Base-by-base conservation (phyloP, 2,329 filamentous ascomycete species). In the Eutypa lata region DNA sequence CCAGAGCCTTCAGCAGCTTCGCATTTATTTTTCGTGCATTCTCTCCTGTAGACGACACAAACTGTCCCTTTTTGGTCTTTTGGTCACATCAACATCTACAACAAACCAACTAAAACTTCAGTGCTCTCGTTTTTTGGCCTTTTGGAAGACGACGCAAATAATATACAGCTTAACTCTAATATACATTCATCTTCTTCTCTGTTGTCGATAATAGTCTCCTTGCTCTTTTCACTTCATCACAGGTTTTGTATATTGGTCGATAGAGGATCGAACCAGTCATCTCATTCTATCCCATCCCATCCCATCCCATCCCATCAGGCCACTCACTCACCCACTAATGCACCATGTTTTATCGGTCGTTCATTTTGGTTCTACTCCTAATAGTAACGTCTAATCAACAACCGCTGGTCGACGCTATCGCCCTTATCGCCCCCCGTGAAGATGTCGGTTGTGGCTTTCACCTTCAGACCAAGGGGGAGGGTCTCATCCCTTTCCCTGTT, bases 371-470 rank as follows among this genome's bases (percentile, higher is more conserved):
- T 31, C 26, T 31, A 10, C 26, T 31, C 26, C 26, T 31, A 31
- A 31, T 31, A 31, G 26, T 31, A 31, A 31, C 26, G 26, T 6
- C 26, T 31, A 10, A 31, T 5, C 26, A 31, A 31, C 26, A 31
- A 31, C 26, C 10, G 10, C 26, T 31, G 37, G 43, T 54, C 37
- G 57, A 61, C 45, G 44, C 65, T 31, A 51, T 57, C 50, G 51
- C 57, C 52, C 49, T 56, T 49, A 67, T 76, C 22, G 64, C 70
- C 56, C 65, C 67, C 40, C 69, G 71, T 43, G 69, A 72, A 51
- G 73, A 76, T 57, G 76, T 74, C 38, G 69, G 64, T 46, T 81
- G 81, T 62, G 77, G 76, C 57, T 84, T 86, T 67, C 71, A 75
- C 53, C 62, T 86, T 35, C 74, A 70, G 4, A 76, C 79, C 35